Evolutionary conservation across 2,329 filamentous ascomycete genomes (phyloP).

Genomic region (Dryadomyces quercus-mongolicae): DNA sequence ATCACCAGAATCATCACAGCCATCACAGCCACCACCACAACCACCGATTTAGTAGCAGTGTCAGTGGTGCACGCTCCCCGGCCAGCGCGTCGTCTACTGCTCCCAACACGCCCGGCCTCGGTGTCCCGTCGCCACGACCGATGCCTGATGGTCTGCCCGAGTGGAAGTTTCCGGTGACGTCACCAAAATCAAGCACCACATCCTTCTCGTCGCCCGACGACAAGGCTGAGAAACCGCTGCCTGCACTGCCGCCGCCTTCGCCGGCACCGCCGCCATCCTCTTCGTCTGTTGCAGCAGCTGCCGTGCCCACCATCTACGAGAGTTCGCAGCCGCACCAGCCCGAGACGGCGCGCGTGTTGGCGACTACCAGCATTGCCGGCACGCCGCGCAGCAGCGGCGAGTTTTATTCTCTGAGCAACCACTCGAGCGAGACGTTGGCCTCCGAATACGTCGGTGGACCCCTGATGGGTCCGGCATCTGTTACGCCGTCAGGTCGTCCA

Average conservation of each 20-base stretch:
- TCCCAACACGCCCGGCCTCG: conserved; percentile 30
- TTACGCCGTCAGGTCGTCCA: conserved; percentile 18
- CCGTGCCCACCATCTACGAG: conserved; percentile 40
- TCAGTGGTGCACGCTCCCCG: conserved; percentile 19
- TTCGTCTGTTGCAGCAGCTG: conserved; percentile 2
- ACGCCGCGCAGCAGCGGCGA: conserved; percentile 89
- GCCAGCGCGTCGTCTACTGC: conserved; percentile 27
- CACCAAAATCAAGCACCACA: conserved; percentile 2
- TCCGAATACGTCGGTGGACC: conserved; percentile 68
- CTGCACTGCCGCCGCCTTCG: conserved; percentile 21
- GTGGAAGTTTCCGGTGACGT: conserved; percentile 43
- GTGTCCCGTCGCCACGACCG: conserved; percentile 24
- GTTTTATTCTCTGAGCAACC: conserved; percentile 89
- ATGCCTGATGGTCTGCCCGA: conserved; percentile 34
- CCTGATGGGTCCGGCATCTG: background rate
- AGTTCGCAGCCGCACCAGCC: conserved; percentile 19
- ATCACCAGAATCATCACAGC: background rate
- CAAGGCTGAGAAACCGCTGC: conserved; percentile 18
- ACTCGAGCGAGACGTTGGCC: conserved; percentile 83
- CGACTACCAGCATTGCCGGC: conserved; percentile 61
- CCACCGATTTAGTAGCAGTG: conserved; percentile 19
- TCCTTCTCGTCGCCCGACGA: conserved; percentile 17
- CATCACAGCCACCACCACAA: conserved; percentile 15
- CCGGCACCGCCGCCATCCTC: conserved; percentile 7
- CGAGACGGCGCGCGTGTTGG: conserved; percentile 58